Base-by-base conservation (phyloP, 371 early-diverging fungal species). In the Mucor velutinosus region DNA sequence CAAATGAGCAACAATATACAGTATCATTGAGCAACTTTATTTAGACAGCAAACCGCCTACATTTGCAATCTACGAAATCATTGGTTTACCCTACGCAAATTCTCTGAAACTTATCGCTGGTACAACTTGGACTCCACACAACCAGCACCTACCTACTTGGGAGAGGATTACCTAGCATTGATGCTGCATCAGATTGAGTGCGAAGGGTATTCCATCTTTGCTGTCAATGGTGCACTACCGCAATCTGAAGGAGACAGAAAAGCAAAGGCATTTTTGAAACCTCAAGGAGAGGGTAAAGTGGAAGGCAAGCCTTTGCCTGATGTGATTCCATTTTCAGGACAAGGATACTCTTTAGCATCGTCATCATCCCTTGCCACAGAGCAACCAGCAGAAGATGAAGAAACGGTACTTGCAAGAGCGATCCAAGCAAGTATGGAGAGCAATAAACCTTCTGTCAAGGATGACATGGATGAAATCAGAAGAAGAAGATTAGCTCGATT, bases 61-160 rank as follows among this genome's bases (percentile, higher is more conserved):
- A 88, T 91, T 29, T 88, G 90, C 66, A 85, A 91, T 70, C 74
- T 88, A 8, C 67, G 81, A 62, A 81, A 86, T 45, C 86, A 86
- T 62, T 86, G 86, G 83, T 89, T 90, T 65, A 91, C 90, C 2
- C 62, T 93, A 25, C 83, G 93, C 4, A 80, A 86, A 39, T 91
- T 92, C 67, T 86, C 77, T 1, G 80, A 81, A 7, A 70, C 83
- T 11, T 79, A 85, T 63, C 83, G 90, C 19, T 90, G 92, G 92
- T 92, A 92, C 73, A 92, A 92, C 59, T 77, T 92, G 15, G 89
- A 93, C 64, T 86, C 87, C 1, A 75, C 85, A 39, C 83, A 80
- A 60, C 29, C 59, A 15, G 71, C 25, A 7, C 88, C 93, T 1
- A 69, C 74, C 6, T 80, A 86, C 65, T 78, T 93, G 47, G 85